Conservation (phyloP, 805 yeast species). For the Hanseniaspora vineae region DNA sequence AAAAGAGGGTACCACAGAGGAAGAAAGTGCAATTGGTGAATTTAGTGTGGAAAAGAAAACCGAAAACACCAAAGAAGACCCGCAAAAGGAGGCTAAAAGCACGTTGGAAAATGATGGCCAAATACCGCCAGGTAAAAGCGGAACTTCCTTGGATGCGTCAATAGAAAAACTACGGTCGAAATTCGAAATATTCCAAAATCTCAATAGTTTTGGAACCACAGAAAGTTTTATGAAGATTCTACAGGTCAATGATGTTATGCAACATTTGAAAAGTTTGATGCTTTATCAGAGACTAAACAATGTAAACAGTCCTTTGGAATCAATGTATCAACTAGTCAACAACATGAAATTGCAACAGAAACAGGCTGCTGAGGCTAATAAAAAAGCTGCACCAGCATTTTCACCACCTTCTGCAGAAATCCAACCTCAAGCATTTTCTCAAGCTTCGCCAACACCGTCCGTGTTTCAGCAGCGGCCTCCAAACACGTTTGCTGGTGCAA, state of each 20-base stretch:
- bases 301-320: conserved; percentile 40
- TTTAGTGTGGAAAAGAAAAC: too few species aligned
- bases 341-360: conserved; percentile 3
- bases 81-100: conserved; percentile 2
- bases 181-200: conserved; percentile 32
- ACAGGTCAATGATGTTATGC: conserved; percentile 71
- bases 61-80: not conserved
- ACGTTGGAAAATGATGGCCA: not conserved
- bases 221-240: conserved; percentile 54
- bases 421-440: conserved; percentile 14
- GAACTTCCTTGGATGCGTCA: conserved; percentile 3
- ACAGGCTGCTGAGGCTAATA: not conserved
- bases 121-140: conserved; percentile 2
- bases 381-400: conserved; percentile 9
- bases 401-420: conserved; percentile 17
- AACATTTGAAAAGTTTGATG: conserved; percentile 55
- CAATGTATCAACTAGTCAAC: conserved; percentile 32
- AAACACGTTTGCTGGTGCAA: too few species aligned
- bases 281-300: conserved; percentile 36
- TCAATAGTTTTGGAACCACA: conserved; percentile 50
- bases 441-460: conserved; percentile 39
- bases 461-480: conserved; percentile 32
- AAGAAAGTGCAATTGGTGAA: too few species aligned
- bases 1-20: too few species aligned
- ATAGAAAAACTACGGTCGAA: conserved; percentile 24